phyloP scores from a whole-genome alignment of 2,329 filamentous ascomycete genomes.

The Cytospora mali region DNA sequence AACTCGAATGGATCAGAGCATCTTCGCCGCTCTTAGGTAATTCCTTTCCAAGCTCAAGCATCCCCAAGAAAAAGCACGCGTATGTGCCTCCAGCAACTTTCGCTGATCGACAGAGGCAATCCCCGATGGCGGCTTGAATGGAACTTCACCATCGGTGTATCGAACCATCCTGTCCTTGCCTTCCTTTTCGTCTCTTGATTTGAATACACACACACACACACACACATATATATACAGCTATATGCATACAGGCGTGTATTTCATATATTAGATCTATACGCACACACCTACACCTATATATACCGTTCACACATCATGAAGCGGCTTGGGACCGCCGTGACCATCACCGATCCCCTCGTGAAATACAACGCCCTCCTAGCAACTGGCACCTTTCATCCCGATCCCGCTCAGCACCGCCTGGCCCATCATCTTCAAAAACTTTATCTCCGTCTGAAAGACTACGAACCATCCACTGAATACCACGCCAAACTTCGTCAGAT shows the following conservation, averaged over 20 bases:
- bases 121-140: conserved; percentile 1
- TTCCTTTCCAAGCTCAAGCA: neutral
- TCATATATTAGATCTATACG: no score
- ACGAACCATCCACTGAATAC: conserved; percentile 73
- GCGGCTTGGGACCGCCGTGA: conserved; percentile 49
- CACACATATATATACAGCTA: neutral
- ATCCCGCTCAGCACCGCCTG: conserved; percentile 71
- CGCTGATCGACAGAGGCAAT: neutral
- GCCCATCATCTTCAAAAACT: conserved; percentile 78
- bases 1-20: neutral
- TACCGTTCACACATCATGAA: conserved; percentile 36
- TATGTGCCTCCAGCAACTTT: neutral
- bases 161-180: neutral
- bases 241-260: neutral
- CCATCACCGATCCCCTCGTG: conserved; percentile 72
- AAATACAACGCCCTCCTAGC: conserved; percentile 74
- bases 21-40: neutral
- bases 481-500: conserved; percentile 65
- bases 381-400: conserved; percentile 66
- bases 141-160: neutral
- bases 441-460: conserved; percentile 76
- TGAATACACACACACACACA: neutral
- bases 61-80: neutral
- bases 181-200: neutral
- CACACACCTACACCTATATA: neutral